A percentile compares a stretch with the other conserved stretches of the same genome.
phyloP scores from a whole-genome alignment of 179 eudicot genomes.

The Monotropa hypopitys region DNA sequence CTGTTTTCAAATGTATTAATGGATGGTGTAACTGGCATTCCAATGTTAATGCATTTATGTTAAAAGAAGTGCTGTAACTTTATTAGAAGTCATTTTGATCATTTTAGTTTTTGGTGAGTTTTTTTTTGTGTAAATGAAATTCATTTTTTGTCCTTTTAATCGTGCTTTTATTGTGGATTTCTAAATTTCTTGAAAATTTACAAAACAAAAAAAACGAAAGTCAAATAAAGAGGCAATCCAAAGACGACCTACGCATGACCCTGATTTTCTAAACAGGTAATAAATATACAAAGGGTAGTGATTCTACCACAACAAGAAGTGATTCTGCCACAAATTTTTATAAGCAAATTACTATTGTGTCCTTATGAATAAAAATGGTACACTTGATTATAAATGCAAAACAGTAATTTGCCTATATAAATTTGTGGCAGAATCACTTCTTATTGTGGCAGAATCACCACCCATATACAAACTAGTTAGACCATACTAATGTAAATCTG shows the following conservation, averaged over 20 bases:
- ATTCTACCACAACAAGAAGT: too few relatives aligned
- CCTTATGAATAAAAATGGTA: too few relatives aligned
- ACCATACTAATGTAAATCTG: too few relatives aligned
- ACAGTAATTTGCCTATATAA: too few relatives aligned
- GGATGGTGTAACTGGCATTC: not conserved
- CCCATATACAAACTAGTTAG: too few relatives aligned
- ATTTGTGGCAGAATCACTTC: too few relatives aligned
- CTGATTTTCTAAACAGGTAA: not conserved
- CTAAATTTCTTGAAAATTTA: not conserved
- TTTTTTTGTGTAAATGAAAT: not conserved
- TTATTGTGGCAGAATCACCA: too few relatives aligned
- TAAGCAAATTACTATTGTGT: too few relatives aligned
- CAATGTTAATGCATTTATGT: not conserved
- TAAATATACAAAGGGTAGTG: too few relatives aligned
- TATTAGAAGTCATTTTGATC: not conserved
- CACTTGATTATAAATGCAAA: too few relatives aligned
- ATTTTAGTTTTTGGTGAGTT: not conserved
- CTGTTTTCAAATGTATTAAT: not conserved
- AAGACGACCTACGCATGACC: not conserved
- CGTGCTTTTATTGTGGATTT: not conserved
- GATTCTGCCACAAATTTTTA: too few relatives aligned
- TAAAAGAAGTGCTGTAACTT: not conserved
- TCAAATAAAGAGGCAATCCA: not conserved
- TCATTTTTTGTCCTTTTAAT: not conserved
- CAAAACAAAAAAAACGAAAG: not conserved